These are phyloP conservation scores for Auriculariales sp. DNA, from an alignment of 768 basidiomycete genomes.

Conservation along the genomic window DNA sequence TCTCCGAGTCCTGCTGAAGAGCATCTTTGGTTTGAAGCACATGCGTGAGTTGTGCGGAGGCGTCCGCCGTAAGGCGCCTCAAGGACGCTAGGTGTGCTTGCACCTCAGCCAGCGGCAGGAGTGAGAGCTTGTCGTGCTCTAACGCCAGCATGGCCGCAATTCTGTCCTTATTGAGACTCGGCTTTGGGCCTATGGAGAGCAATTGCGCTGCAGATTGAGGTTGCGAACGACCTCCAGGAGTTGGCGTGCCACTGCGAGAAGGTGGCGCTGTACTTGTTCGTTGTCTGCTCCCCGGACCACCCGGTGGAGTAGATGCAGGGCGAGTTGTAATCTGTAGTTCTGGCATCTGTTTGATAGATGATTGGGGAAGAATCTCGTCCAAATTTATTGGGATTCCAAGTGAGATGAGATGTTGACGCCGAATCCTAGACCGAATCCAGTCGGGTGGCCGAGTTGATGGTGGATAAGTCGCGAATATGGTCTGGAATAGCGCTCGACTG, in stretches of 20 bases:
- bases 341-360: constrained; percentile 53
- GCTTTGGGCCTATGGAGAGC: constrained; percentile 58
- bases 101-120: constrained; percentile 54
- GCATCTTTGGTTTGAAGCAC: constrained; percentile 69
- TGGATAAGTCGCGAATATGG: constrained; percentile 49
- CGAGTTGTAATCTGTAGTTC: constrained; percentile 72
- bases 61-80: constrained; percentile 54
- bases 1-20: constrained; percentile 76
- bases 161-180: constrained; percentile 51
- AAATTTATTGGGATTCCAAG: constrained; percentile 91
- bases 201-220: constrained; percentile 17
- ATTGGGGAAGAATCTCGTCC: constrained; percentile 73
- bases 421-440: constrained; percentile 86
- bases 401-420: constrained; percentile 79
- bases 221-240: constrained; percentile 15
- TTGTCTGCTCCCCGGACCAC: constrained; percentile 17
- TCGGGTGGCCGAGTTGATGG: constrained; percentile 75
- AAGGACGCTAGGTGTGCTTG: constrained; percentile 56
- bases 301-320: constrained; percentile 69
- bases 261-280: constrained; percentile 11
- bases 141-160: constrained; percentile 53
- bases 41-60: constrained; percentile 65
- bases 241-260: constrained; percentile 39
- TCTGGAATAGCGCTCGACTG: constrained; percentile 70
- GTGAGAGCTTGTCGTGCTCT: constrained; percentile 53